Base-by-base conservation (phyloP, 1,284 basidiomycete species). In the Fomes fomentarius region DNA sequence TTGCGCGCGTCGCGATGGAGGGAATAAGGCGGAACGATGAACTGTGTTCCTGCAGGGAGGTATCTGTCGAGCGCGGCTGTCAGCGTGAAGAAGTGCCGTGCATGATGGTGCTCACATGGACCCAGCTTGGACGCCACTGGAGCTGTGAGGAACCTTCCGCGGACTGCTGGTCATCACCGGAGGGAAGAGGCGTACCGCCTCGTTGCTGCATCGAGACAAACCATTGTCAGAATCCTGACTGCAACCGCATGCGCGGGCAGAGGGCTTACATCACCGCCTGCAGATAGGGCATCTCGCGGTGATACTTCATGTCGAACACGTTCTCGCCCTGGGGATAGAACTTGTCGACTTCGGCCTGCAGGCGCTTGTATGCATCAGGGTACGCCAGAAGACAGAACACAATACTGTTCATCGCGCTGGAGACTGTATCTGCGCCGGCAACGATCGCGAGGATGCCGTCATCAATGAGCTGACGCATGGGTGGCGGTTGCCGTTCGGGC, bases 161-260 rank as follows among this genome's bases (percentile, higher is more conserved):
- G 81, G 78, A 31, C 79, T 75, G 35, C 77, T 77, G 17, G 76
- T 78, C 11, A 77, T 74, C 12, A 85, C 71, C 6, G 83, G 75
- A 10, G 86, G 82, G 39, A 76, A 75, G 39, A 87, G 69, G 40
- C 86, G 74, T 44, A 87, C 63, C 0, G 77, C 67, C 66, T 88
- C 85, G 38, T 85, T 83, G 52, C 85, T 87, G 63, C 17, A 60
- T 30, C 24, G 50, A 46, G 33, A 14, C n/a, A 2, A 30, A 7
- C 28, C 6, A 7, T 12, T 19, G 45, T 38, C 28, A 35, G 17
- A 34, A 46, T n/a, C 28, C 7, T 12, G 28, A 17, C 10, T 7
- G 26, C 22, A 17, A 8, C 11, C 10, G 28, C 10, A 26, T 0
- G 21, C 2, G 21, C 11, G 26, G n/a, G 34, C 34, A 30, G n/a